Percentiles rank a stretch among this genome's conserved stretches.
These are phyloP conservation scores for Tubosaeta sp. DNA, from an alignment of 768 basidiomycete genomes.

Conservation along the genomic window DNA sequence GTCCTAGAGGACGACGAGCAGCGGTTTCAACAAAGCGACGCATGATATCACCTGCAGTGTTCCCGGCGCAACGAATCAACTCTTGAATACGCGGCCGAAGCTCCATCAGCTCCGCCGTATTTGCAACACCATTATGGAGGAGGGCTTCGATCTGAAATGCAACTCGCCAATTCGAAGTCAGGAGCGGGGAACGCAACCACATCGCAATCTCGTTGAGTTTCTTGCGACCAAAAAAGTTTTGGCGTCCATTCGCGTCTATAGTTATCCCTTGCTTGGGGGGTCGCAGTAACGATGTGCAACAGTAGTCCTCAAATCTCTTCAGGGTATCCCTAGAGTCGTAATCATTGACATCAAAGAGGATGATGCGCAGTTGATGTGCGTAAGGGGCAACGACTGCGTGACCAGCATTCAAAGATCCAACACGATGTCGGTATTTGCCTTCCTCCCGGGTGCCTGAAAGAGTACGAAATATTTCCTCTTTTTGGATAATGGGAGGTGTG, in stretches of 20 bases:
- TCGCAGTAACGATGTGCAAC: constrained; percentile 45
- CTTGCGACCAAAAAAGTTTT: constrained; percentile 48
- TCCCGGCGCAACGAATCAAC: constrained; percentile 33
- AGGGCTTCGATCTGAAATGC: constrained; percentile 77
- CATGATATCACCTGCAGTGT: constrained; percentile 46
- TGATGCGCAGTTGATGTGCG: constrained; percentile 64
- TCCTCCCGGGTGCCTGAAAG: constrained; percentile 30
- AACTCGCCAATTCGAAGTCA: constrained; percentile 46
- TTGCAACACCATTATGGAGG: constrained; percentile 57
- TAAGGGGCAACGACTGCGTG: constrained; percentile 64
- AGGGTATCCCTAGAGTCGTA: constrained; percentile 31
- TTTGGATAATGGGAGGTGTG: constrained; percentile 62
- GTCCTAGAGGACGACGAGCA: constrained; percentile 40
- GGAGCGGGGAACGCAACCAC: constrained; percentile 42
- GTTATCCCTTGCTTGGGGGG: constrained; percentile 30
- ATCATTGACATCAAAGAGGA: constrained; percentile 50
- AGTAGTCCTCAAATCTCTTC: constrained; percentile 49
- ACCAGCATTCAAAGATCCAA: constrained; percentile 53
- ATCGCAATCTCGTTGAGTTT: constrained; percentile 43
- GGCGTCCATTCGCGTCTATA: constrained; percentile 45
- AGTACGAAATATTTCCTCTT: constrained; percentile 53
- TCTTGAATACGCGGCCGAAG: constrained; percentile 43
- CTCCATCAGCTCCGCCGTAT: constrained; percentile 50
- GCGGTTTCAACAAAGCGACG: constrained; percentile 51
- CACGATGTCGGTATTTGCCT: constrained; percentile 50